Conservation (phyloP, 2,329 filamentous ascomycete genomes). For the Sporothrix mexicana region DNA sequence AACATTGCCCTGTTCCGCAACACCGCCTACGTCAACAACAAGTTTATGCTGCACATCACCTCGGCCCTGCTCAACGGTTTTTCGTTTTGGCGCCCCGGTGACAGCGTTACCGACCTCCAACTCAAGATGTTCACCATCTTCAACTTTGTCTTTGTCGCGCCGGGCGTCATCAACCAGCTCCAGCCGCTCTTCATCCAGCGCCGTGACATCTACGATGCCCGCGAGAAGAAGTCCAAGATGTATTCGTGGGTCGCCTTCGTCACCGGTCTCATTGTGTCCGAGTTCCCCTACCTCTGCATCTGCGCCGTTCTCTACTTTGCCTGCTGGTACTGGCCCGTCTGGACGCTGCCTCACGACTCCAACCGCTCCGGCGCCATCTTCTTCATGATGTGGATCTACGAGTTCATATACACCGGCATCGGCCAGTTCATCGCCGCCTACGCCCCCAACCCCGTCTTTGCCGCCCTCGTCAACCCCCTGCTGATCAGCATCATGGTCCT, state of each 20-base stretch:
- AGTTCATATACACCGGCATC: slow-evolving; percentile 82
- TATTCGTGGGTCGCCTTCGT: slow-evolving; percentile 83
- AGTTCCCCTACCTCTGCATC: slow-evolving; percentile 82
- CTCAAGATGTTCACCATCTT: slow-evolving; percentile 90
- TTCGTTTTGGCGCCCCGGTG: slow-evolving; percentile 76
- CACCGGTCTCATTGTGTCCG: slow-evolving; percentile 75
- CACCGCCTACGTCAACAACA: slow-evolving; percentile 78
- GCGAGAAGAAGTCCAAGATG: slow-evolving; percentile 84
- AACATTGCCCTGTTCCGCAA: slow-evolving; percentile 83
- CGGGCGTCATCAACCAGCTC: slow-evolving; percentile 78
- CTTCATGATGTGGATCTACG: slow-evolving; percentile 81
- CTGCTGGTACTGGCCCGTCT: slow-evolving; percentile 42
- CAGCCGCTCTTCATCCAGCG: slow-evolving; percentile 78
- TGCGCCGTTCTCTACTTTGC: slow-evolving; percentile 82
- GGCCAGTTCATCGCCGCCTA: slow-evolving; percentile 76
- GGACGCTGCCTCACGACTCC: slow-evolving; percentile 75
- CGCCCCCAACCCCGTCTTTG: slow-evolving; percentile 67
- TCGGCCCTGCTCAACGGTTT: slow-evolving; percentile 81
- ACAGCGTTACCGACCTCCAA: slow-evolving; percentile 78
- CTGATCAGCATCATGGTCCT: slow-evolving; percentile 81
- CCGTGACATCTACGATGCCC: slow-evolving; percentile 81
- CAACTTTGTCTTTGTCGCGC: slow-evolving; percentile 75
- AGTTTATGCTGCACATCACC: slow-evolving; percentile 79
- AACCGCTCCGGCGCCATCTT: slow-evolving; percentile 79
- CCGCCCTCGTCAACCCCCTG: slow-evolving; percentile 82